Evolutionary conservation across 129 eudicot species (phyloP).

Genomic region (Pittosporum tobira): DNA sequence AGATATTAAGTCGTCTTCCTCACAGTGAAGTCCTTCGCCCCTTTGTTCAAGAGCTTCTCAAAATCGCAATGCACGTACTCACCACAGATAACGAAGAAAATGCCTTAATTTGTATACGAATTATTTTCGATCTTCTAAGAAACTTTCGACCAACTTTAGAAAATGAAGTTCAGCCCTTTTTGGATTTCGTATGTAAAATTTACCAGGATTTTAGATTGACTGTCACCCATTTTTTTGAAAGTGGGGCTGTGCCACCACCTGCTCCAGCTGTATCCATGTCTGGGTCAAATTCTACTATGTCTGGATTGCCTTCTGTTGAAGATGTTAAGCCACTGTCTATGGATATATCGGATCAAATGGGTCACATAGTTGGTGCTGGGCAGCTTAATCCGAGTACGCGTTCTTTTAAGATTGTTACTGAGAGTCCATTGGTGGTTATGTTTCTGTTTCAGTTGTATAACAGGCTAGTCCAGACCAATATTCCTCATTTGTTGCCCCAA

Average conservation of each 20-base stretch:
- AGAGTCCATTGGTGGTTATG: conserved; percentile 98
- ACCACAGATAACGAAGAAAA: conserved; percentile 93
- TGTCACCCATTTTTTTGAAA: conserved; percentile 82
- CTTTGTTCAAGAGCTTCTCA: conserved; percentile 80
- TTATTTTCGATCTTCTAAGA: conserved; percentile 82
- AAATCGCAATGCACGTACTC: conserved; percentile 94
- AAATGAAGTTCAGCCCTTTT: conserved; percentile 92
- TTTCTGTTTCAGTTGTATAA: conserved; percentile 89
- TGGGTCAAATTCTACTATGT: conserved; percentile 24
- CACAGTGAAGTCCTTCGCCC: conserved; percentile 91
- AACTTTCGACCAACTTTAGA: conserved; percentile 87
- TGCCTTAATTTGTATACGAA: conserved; percentile 89
- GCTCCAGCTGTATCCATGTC: conserved; percentile 34
- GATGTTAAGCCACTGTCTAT: conserved; percentile 78
- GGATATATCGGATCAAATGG: conserved; percentile 84
- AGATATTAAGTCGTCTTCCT: conserved; percentile 82
- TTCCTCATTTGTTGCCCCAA: conserved; percentile 80
- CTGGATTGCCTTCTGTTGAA: conserved; percentile 52
- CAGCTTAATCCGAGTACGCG: conserved; percentile 93
- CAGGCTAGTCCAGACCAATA: conserved; percentile 94
- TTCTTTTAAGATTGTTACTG: conserved; percentile 91
- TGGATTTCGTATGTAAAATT: conserved; percentile 90
- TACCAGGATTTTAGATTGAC: conserved; percentile 86
- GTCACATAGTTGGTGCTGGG: conserved; percentile 44
- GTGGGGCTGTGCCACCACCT: conserved; percentile 61